Base-by-base conservation (phyloP, 2,329 filamentous ascomycete species). In the Canariomyces notabilis region DNA sequence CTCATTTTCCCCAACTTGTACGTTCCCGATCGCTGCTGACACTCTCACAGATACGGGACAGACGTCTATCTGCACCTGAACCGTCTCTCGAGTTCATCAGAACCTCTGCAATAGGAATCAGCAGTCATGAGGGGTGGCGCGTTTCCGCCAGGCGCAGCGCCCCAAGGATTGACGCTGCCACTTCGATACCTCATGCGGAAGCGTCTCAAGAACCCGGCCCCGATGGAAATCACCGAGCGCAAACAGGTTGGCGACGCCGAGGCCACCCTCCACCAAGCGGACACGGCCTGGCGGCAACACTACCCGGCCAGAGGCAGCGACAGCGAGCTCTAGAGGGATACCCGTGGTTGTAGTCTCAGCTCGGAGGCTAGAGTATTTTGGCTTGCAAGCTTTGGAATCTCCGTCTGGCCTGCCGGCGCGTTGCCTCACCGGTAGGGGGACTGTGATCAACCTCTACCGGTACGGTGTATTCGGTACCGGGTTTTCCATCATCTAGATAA, bases 31-130 rank as follows among this genome's bases (percentile, higher is more conserved):
- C 34, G 5, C 21, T 40, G 26, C 41, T 45, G 31, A 44, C 61
- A 8, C 44, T 4, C 9, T 37, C 26, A 37, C 58, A 95, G 91
- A 49, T 98, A 98, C 67, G 93, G 93, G 56, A 98, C 93, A 41
- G 93, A 98, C 64, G 93, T 97, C 42, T 98, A 98, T 70, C 85
- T 98, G 38, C 93, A 98, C 67, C 81, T 98, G 41, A 98, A 98
- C 72, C 82, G 93, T 46, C 78, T 98, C 20, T 95, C 89, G 35
- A 95, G 89, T 56, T 95, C 89, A 31, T 96, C 90, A 20, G 93
- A 98, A 68, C 93, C 93, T 56, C 76, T 98, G 42, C 91, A 96
- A 87, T 97, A 93, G 79, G 76, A 83, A 80, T 79, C 80, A 90
- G 83, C 85, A 77, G 85, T 88, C 85, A 89, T 83, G 84, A 89